These are phyloP conservation scores for Chlorophyllum brunneum DNA, from an alignment of 768 basidiomycete genomes.

Conservation along the genomic window DNA sequence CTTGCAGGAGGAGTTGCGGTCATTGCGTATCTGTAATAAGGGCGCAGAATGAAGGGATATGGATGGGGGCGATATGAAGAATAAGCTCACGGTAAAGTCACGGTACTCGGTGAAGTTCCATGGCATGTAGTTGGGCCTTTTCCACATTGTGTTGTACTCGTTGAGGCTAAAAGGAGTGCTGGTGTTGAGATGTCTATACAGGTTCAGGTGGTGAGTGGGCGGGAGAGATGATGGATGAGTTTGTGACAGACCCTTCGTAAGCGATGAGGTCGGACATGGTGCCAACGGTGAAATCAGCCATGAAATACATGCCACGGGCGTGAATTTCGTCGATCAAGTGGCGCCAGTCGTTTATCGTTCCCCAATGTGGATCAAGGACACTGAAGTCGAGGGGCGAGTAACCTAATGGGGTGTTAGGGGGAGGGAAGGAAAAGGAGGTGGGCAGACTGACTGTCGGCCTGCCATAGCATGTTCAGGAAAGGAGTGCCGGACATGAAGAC, in stretches of 20 bases:
- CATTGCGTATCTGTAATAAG: constrained; percentile 52
- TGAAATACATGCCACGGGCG: constrained; percentile 82
- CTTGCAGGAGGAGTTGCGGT: constrained; percentile 68
- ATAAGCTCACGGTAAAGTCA: constrained; percentile 63
- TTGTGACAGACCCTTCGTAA: constrained; percentile 61
- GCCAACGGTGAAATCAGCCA: constrained; percentile 92
- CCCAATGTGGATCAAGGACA: constrained; percentile 91
- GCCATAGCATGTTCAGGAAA: constrained; percentile 96
- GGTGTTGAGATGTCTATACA: constrained; percentile 63
- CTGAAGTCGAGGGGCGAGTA: constrained; percentile 93
- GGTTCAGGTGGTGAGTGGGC: background rate
- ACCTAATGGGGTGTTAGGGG: constrained; percentile 40
- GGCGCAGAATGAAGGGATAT: constrained; percentile 11
- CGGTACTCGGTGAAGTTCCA: constrained; percentile 86
- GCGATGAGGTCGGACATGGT: constrained; percentile 89
- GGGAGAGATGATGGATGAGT: constrained; percentile 4
- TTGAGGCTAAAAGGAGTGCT: constrained; percentile 76
- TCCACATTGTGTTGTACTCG: constrained; percentile 76
- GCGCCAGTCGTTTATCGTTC: constrained; percentile 78
- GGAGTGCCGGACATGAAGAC: constrained; percentile 93
- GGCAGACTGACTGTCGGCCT: constrained; percentile 78
- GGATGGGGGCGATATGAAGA: constrained; percentile 2
- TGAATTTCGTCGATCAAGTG: constrained; percentile 74
- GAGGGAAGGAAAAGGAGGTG: constrained; percentile 1
- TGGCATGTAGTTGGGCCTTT: constrained; percentile 68